A percentile compares a stretch with the other conserved stretches of the same genome.
Conservation (phyloP, 768 basidiomycete species). For the Suillus luteus region DNA sequence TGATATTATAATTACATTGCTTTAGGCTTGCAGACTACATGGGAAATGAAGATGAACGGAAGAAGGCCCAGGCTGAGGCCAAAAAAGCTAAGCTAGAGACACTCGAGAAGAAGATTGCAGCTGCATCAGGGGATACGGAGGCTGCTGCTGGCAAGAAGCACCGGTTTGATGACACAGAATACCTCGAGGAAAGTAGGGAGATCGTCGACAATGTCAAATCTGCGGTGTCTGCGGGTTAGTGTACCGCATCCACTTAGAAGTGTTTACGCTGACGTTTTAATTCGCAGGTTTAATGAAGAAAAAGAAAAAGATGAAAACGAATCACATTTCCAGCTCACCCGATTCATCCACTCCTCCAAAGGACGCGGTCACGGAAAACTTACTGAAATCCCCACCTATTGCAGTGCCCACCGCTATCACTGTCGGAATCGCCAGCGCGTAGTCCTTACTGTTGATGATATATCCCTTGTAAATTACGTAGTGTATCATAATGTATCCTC, state of each 20-base stretch:
- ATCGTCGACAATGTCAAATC: constrained; percentile 90
- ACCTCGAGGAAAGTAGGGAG: constrained; percentile 87
- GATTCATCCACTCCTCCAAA: constrained; percentile 27
- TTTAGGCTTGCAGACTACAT: constrained; percentile 81
- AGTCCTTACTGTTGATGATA: background rate
- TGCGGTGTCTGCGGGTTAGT: constrained; percentile 82
- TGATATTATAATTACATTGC: background rate
- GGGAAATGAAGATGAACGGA: constrained; percentile 79
- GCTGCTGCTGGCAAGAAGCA: constrained; percentile 76
- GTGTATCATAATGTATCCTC: constrained; percentile 4
- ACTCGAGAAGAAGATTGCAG: constrained; percentile 73
- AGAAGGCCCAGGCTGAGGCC: constrained; percentile 75
- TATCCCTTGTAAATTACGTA: background rate
- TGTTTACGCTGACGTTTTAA: constrained; percentile 24
- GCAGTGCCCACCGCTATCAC: constrained; percentile 20
- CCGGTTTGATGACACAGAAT: constrained; percentile 90
- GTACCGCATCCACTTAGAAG: background rate
- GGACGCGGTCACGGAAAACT: constrained; percentile 8
- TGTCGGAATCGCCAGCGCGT: constrained; percentile 16
- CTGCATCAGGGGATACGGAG: constrained; percentile 43
- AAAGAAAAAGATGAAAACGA: constrained; percentile 66
- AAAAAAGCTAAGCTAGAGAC: constrained; percentile 82
- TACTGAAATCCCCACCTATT: constrained; percentile 13
- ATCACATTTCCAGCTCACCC: constrained; percentile 19
- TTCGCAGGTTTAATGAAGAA: constrained; percentile 71